Base-by-base conservation (phyloP, 331 rosid genomes). In the Saraca asoca region DNA sequence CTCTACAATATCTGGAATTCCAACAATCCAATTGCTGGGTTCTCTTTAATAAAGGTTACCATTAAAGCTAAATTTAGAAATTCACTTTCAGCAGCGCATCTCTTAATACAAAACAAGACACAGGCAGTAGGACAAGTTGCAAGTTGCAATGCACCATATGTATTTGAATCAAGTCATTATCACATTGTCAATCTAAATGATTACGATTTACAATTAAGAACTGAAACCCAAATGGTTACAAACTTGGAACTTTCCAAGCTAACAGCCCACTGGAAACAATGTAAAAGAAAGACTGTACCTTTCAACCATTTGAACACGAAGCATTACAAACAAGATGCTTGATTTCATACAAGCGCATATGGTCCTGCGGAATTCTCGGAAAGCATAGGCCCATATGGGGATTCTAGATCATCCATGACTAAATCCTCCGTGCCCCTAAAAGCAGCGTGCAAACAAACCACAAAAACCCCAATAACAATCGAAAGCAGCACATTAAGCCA, bases 381-480 rank as follows among this genome's bases (percentile, higher is more conserved):
- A 1, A 85, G 74, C 83, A 88, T 59, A 43, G 80, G 68, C 0
- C 87, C 96, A 54, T 86, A 88, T 0, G 93, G 96, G 0, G 90
- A 86, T 51, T 86, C 86, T 3, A 66, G 78, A 12, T 86, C 90
- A 41, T 81, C 95, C 64, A 50, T 74, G 5, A 81, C 82, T 17
- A 83, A 85, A 4, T 74, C 92, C 17, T 88, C 96, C 0, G 87
- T 84, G 9, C 81, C 70, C 77, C 88, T 78, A 16, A 86, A 51
- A 19, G 68, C 87, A 0, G 80, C 88, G 20, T 86, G 96, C 31
- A 86, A 2, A 31, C 51, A 64, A 19, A 78, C 78, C 64, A 82
- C 15, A 0, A 2, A 29, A 6, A 68, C 57, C 1, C 67, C 85
- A 13, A 84, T 62, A 0, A 16, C 38, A 5, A 58, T 7, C 61